Evolutionary conservation across 2,329 filamentous ascomycete genomes (phyloP).

Genomic region (Cercospora zeina): DNA sequence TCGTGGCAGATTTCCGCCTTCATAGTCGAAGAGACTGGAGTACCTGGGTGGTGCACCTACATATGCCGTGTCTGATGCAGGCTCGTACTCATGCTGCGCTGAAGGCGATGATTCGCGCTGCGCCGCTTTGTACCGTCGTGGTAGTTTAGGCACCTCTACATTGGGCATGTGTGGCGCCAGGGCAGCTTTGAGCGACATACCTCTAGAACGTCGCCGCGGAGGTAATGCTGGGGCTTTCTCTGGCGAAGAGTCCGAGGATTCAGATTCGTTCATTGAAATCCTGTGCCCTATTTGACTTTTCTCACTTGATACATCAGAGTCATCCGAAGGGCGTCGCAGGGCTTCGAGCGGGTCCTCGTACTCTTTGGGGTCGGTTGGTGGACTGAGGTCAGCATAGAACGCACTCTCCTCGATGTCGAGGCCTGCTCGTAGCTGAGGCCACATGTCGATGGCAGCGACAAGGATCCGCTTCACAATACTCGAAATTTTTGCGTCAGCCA

Average conservation of each 20-base stretch:
- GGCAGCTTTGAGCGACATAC: conserved; percentile 27
- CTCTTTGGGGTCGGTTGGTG: conserved; percentile 45
- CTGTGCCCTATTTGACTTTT: conserved; percentile 42
- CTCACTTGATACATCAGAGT: conserved; percentile 29
- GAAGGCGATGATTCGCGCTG: conserved; percentile 38
- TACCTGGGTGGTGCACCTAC: conserved; percentile 47
- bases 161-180: conserved; percentile 26
- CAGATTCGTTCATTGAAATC: conserved; percentile 49
- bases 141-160: conserved; percentile 26
- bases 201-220: conserved; percentile 37
- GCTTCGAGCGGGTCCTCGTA: conserved; percentile 53
- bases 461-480: conserved; percentile 54
- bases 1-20: conserved; percentile 39
- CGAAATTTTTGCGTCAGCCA: conserved; percentile 57
- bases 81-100: conserved; percentile 14
- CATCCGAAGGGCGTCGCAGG: conserved; percentile 16
- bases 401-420: conserved; percentile 43
- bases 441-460: conserved; percentile 50
- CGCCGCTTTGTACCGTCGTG: conserved; percentile 47
- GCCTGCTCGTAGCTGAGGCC: conserved; percentile 48
- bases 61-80: conserved; percentile 36
- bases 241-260: conserved; percentile 29
- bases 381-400: conserved; percentile 45
- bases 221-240: conserved; percentile 42
- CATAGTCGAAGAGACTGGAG: conserved; percentile 44